Evolutionary conservation across 2,329 filamentous ascomycete species (phyloP).

Genomic region (Aspergillus sp.): DNA sequence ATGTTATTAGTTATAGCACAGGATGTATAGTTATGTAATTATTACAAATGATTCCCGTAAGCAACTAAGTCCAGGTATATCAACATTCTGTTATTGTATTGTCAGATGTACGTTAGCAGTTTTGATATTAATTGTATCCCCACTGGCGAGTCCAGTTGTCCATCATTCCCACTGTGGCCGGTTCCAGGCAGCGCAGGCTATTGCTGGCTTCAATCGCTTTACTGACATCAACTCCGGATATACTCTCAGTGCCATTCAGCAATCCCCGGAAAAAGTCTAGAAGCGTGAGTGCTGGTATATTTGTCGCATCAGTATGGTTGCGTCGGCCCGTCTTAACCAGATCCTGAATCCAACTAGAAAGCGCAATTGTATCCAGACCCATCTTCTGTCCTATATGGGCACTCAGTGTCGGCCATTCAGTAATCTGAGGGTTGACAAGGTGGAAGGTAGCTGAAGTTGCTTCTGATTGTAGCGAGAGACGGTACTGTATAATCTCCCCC

Average conservation of each 20-base stretch:
- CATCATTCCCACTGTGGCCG: background rate
- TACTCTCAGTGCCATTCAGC: accelerated
- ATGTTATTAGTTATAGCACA: no score
- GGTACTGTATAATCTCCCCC: background rate
- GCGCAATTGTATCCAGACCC: background rate
- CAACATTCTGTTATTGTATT: no score
- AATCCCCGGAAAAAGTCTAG: background rate
- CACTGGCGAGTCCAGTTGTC: background rate
- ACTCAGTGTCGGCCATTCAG: background rate
- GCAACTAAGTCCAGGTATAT: no score
- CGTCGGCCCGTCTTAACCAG: background rate
- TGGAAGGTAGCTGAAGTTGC: background rate
- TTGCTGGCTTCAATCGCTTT: background rate
- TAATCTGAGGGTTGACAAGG: background rate
- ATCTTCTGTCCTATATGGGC: background rate
- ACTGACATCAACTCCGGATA: background rate
- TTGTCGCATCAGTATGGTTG: background rate
- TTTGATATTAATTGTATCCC: background rate
- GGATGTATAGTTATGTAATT: no score
- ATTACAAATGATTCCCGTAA: no score
- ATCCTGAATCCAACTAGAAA: background rate
- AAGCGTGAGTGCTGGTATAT: background rate
- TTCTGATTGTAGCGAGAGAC: background rate
- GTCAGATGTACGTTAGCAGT: no score
- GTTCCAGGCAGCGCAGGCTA: background rate